Evolutionary conservation across 768 basidiomycete species (phyloP), one percentile per base, ranked within the genome.

Genomic region (Omphalotus guepiniiformis): DNA sequence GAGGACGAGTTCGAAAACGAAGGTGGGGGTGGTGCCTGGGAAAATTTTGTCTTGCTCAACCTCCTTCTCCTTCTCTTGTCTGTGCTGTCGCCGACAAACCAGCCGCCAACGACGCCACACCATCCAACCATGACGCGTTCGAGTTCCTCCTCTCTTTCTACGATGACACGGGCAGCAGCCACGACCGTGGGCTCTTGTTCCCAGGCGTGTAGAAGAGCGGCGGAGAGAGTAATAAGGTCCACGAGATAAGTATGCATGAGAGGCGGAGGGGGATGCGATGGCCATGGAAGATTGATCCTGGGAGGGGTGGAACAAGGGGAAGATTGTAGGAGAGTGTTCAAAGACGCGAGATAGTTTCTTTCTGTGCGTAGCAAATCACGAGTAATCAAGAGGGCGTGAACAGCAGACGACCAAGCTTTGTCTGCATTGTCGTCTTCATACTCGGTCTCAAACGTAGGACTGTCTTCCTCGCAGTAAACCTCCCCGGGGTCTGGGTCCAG

Each of bases 181-280:
- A 71, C 74, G 2, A 73, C 74, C 16, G 75, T 76, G 2, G 77
- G 75, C 36, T 80, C 78, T 19, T 75, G 73, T 6, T 68, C 61
- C 40, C 74, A 63, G 13, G 58, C 58, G 26, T 58, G 57, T 2
- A 74, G 54, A 27, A 78, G 58, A 23, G 59, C 59, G 34, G 70
- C 63, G 3, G 74, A 76, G 3, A 64, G 68, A 9, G 55, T 51
- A 39, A 77, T 54, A 3, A 78, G 69, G 2, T 63, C 65, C 8
- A 68, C 72, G 16, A 77, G 55, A 47, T 76, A 67, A 21, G 63
- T 47, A 8, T 64, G 49, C 56, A 78, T 65, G 21, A 71, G 59
- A 15, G 67, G 54, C 18, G 75, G 68, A 30, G 72, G 64, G 2
- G 69, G 70, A 26, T 47, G 25, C 12, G 32, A 16, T 2, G 50